A percentile compares a stretch with the other conserved stretches of the same genome.
Evolutionary conservation across 805 yeast species (phyloP).

Genomic region (Hanseniaspora lindneri): DNA sequence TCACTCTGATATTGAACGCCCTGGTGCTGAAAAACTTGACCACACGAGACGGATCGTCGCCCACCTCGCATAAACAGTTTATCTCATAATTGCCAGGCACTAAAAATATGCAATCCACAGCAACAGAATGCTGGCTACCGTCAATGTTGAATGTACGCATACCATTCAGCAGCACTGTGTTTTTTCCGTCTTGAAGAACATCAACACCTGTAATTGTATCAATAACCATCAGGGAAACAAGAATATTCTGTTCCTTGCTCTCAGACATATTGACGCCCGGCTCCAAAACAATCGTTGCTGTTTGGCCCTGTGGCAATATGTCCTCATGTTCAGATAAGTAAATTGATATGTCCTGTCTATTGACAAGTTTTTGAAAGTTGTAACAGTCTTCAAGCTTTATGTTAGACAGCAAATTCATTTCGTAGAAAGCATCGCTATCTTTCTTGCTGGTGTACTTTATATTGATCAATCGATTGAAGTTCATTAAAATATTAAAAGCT

Average conservation of each 20-base stretch:
- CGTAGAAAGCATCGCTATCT: conserved; percentile 34
- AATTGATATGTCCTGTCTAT: conserved; percentile 6
- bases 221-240: conserved; percentile 13
- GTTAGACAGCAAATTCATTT: conserved; percentile 48
- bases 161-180: conserved; percentile 14
- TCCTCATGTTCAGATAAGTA: neutral
- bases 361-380: conserved; percentile 10
- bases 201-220: conserved; percentile 14
- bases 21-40: conserved; percentile 11
- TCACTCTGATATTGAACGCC: conserved; percentile 2
- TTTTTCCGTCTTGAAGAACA: conserved; percentile 3
- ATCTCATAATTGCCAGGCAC: conserved; percentile 14
- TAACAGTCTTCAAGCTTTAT: conserved; percentile 14
- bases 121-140: neutral
- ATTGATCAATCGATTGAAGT: neutral
- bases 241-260: neutral
- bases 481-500: conserved; percentile 7
- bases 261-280: neutral
- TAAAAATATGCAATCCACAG: neutral
- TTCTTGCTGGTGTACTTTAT: neutral
- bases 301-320: neutral
- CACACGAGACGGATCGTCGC: conserved; percentile 12
- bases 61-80: conserved; percentile 13
- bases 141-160: conserved; percentile 13
- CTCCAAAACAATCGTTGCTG: neutral